Percentiles rank a stretch among this genome's conserved stretches.
phyloP scores from a whole-genome alignment of 1,284 basidiomycete genomes.

The Leccinum fuscescens region DNA sequence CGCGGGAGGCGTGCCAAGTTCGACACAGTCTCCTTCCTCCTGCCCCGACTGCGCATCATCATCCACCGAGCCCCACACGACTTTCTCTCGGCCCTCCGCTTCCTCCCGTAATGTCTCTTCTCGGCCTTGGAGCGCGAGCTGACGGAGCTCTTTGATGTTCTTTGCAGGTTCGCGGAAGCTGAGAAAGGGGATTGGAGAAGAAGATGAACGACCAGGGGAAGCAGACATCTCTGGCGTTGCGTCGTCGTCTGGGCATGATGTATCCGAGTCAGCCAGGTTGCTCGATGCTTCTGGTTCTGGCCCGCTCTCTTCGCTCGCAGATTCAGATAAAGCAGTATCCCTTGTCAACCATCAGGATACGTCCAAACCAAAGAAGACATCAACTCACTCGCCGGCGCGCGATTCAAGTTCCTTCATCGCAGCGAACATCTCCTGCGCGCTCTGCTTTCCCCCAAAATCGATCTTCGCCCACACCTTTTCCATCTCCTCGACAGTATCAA shows the following conservation, averaged over 20 bases:
- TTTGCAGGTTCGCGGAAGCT: slow-evolving; percentile 20
- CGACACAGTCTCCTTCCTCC: not conserved
- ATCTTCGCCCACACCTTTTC: slow-evolving; percentile 48
- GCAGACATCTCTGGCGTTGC: not conserved
- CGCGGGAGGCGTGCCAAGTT: not conserved
- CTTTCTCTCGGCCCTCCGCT: slow-evolving; percentile 26
- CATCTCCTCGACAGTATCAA: slow-evolving; percentile 42
- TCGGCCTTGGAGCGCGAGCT: slow-evolving; percentile 27
- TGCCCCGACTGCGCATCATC: slow-evolving; percentile 2
- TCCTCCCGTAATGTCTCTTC: slow-evolving; percentile 26
- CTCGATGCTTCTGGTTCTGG: not conserved
- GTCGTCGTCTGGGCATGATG: not conserved
- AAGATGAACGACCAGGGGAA: not conserved
- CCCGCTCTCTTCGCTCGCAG: not conserved
- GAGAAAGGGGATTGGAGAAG: not conserved
- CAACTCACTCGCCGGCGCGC: not conserved
- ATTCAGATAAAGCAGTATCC: not conserved
- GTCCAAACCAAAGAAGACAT: not conserved
- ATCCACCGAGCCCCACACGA: slow-evolving; percentile 26
- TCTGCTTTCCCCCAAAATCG: slow-evolving; percentile 40
- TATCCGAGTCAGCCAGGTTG: not conserved
- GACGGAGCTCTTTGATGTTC: slow-evolving; percentile 18
- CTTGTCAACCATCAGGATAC: not conserved
- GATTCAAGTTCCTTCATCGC: not conserved
- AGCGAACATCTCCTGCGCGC: slow-evolving; percentile 6